A percentile compares a stretch with the other conserved stretches of the same genome.
phyloP scores from a whole-genome alignment of 495 filamentous ascomycete genomes.

The Xanthoparmelia taractica region DNA sequence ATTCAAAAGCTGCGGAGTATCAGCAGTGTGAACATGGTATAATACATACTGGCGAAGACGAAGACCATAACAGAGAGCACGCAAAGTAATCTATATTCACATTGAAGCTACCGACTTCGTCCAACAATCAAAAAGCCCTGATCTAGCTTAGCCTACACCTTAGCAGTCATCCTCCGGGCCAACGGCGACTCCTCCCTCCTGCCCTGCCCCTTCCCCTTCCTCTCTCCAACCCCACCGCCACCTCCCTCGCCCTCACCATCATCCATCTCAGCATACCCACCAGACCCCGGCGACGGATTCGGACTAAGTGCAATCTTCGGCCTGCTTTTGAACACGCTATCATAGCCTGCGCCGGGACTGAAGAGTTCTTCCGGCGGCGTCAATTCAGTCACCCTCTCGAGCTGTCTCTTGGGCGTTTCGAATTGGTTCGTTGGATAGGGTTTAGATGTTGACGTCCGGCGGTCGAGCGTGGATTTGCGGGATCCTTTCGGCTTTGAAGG shows the following conservation, averaged over 20 bases:
- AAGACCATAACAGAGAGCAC: neutral
- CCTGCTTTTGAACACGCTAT: constrained; percentile 76
- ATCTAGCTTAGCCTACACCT: neutral
- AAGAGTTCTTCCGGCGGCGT: constrained; percentile 46
- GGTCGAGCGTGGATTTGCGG: constrained; percentile 36
- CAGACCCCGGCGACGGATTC: constrained; percentile 43
- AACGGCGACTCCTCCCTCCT: constrained; percentile 7
- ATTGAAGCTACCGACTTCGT: neutral
- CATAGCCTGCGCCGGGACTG: constrained; percentile 64
- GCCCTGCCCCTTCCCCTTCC: neutral
- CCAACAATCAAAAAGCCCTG: neutral
- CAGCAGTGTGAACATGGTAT: neutral
- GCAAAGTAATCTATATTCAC: neutral
- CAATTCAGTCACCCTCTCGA: constrained; percentile 22
- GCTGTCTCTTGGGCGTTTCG: constrained; percentile 45
- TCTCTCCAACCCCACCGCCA: neutral
- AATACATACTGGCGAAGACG: neutral
- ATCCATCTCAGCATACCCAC: neutral
- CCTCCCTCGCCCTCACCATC: neutral
- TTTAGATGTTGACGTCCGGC: constrained; percentile 49
- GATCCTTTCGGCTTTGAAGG: constrained; percentile 29
- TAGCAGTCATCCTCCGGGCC: too few species aligned
- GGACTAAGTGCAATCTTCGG: constrained; percentile 74
- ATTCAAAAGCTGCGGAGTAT: neutral
- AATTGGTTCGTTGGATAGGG: constrained; percentile 54